Base-by-base conservation (phyloP, 306 rosid species). In the Sicyos edulis region DNA sequence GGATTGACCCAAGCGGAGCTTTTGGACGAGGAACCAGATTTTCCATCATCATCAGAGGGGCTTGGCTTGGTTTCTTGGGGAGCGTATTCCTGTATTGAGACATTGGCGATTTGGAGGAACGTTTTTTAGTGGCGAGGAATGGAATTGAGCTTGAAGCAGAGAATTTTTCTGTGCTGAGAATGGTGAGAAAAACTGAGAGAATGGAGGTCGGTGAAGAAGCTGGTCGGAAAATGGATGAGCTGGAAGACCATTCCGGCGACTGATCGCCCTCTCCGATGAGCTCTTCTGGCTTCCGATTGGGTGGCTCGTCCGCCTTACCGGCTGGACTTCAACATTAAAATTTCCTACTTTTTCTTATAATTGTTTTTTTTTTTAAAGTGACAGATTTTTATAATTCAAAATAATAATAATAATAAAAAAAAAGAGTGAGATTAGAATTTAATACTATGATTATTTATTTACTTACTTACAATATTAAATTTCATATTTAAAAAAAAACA, bases 1-100 rank as follows among this genome's bases (percentile, higher is more conserved):
- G 99, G 99, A 81, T 93, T 93, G 78, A 93, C 96, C 97, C 97
- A 91, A 50, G 86, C 51, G 56, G 83, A 81, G 75, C 72, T 76
- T 78, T 80, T 88, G 15, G 87, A 76, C 7, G 79, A 80, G 64
- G 88, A 45, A 7, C 57, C 51, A 5, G 84, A 70, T 13, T 85
- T 85, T 71, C 69, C 78, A 80, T 77, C 76, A 74, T 65, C 74
- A 34, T 78, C 55, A 12, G 70, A 8, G 66, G 77, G 59, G 40
- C 60, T 55, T 5, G 53, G 49, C 59, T 82, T 80, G 57, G 85
- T 29, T 57, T 76, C 78, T 80, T 57, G 63, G 42, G 76, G 32
- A 75, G 83, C 19, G 26, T 85, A 79, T 59, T 86, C 90, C 21
- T 87, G 96, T 17, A 85, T 47, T 1, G 96, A 90, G 68, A 88